A percentile compares a stretch with the other conserved stretches of the same genome.
These are phyloP conservation scores for Fusarium annulatum DNA, from an alignment of 2,329 filamentous ascomycete genomes.

Conservation along the genomic window DNA sequence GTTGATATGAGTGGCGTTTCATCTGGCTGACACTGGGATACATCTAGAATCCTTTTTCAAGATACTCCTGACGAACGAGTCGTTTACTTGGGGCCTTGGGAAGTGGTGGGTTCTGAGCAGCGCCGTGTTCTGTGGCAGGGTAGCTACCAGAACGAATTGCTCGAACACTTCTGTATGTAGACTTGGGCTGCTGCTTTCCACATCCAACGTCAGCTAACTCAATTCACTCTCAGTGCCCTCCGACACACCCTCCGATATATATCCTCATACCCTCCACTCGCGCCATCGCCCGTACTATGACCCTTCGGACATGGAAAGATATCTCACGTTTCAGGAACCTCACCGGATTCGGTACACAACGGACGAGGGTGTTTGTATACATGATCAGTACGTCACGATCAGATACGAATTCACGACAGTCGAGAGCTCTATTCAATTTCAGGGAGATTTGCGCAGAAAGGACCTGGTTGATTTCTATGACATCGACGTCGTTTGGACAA, in stretches of 20 bases:
- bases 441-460: conserved; percentile 60
- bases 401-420: conserved; percentile 63
- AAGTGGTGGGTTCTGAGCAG: conserved; percentile 59
- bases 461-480: conserved; percentile 64
- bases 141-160: conserved; percentile 62
- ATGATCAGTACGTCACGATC: conserved; percentile 61
- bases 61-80: conserved; percentile 61
- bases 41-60: conserved; percentile 61
- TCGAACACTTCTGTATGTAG: conserved; percentile 62
- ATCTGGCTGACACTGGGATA: conserved; percentile 35
- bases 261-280: conserved; percentile 62
- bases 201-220: conserved; percentile 13
- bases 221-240: conserved; percentile 54
- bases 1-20: conserved; percentile 12
- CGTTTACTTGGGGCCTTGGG: conserved; percentile 65
- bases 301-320: conserved; percentile 61
- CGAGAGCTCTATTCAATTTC: conserved; percentile 60
- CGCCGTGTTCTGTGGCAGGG: conserved; percentile 65
- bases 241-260: conserved; percentile 56
- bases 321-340: conserved; percentile 59
- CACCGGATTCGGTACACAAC: conserved; percentile 62
- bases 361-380: conserved; percentile 58
- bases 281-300: conserved; percentile 63
- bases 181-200: neutral
- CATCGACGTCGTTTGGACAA: conserved; percentile 64